Conservation (phyloP, 352 stramenopile genomes). For the Pythium aphanidermatum region DNA sequence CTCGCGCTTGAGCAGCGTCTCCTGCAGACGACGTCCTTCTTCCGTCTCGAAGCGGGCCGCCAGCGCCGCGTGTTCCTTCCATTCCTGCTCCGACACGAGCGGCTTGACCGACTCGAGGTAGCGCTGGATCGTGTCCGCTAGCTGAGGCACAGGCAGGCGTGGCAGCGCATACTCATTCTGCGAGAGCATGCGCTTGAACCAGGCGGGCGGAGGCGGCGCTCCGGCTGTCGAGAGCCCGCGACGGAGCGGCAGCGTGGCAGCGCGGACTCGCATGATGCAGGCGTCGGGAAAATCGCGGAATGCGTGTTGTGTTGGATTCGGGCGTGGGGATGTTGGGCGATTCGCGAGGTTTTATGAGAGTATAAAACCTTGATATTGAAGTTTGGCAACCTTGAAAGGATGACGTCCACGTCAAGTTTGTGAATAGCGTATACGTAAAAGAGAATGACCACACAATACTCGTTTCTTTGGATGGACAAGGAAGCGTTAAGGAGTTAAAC, state of each 20-base stretch:
- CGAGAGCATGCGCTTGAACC: constrained; percentile 33
- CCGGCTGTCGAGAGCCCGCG: constrained; percentile 4
- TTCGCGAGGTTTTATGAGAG: constrained; percentile 13
- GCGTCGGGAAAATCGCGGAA: too few species aligned
- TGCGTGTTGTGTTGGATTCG: too few species aligned
- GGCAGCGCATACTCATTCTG: constrained; percentile 36
- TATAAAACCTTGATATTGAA: constrained; percentile 27
- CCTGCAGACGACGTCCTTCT: constrained; percentile 28
- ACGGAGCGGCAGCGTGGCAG: constrained; percentile 11
- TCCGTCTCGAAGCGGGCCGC: constrained; percentile 37
- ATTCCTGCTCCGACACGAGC: constrained; percentile 44
- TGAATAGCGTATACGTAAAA: neutral
- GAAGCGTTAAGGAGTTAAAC: too few species aligned
- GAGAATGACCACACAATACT: neutral
- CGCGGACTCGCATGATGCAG: constrained; percentile 10
- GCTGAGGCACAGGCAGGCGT: constrained; percentile 61
- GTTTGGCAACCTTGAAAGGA: constrained; percentile 9
- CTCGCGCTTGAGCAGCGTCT: constrained; percentile 39
- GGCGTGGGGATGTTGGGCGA: constrained; percentile 9
- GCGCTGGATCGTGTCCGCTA: constrained; percentile 69
- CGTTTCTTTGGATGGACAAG: neutral
- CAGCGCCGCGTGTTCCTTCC: constrained; percentile 39
- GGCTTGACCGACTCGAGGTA: constrained; percentile 52
- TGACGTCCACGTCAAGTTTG: constrained; percentile 12
- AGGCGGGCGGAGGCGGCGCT: constrained; percentile 17